Base-by-base conservation (phyloP, 2,329 filamentous ascomycete species). In the Huntiella decipiens region DNA sequence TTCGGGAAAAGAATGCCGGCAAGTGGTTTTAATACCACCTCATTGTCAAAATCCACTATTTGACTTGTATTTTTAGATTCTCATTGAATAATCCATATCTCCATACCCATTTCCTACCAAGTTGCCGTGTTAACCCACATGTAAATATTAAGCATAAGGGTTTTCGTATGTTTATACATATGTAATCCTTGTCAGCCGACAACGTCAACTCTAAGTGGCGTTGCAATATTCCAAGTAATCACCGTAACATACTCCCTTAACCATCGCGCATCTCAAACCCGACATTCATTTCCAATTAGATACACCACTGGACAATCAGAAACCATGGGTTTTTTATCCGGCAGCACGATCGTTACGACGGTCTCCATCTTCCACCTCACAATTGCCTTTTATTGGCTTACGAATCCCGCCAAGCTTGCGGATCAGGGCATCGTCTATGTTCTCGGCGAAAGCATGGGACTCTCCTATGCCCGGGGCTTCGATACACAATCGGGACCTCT, bases 321-420 rank as follows among this genome's bases (percentile, higher is more conserved):
- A 28, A 47, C 55, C 51, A 95, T 95, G 87, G 80, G 76, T 31
- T 67, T 92, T 59, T 71, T 95, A 56, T 86, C 83, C 2, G 77
- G 79, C 50, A 80, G 73, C 57, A 83, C 79, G 6, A 79, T 94
- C 60, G 79, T 95, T 55, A 80, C 82, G 54, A 79, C 77, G 44
- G 66, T 94, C 54, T 82, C 81, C 54, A 72, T 93, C 58, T 85
- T 91, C 66, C 83, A 94, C 63, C 62, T 94, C 52, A 83, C 82
- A 4, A 67, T 91, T 42, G 85, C 79, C 55, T 86, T 79, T 62
- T 84, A 91, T 66, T 80, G 95, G 64, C 69, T 92, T 55, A 79
- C 74, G 37, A 77, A 71, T 49, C 87, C 87, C 4, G 64, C 66
- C 51, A 68, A 73, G 38, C 69, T 95, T 55, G 76, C 82, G 42